Evolutionary conservation across 192 early-diverging fungal genomes (phyloP), one percentile per base, ranked within the genome.

Genomic region (Backusella circina): DNA sequence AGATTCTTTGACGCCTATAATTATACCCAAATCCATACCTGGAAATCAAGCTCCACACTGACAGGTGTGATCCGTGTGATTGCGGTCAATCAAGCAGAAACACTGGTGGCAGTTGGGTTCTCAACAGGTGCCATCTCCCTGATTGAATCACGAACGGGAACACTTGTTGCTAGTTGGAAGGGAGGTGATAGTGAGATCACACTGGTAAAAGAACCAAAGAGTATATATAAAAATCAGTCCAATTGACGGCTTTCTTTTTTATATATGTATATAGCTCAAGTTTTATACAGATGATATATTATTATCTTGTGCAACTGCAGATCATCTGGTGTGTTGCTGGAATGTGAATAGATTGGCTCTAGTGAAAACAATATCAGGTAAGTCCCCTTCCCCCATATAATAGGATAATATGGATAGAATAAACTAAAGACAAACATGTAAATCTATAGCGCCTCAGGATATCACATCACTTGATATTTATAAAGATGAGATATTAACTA

Each of bases 401-500:
- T 16, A 28, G 64, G 9, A 16, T 10, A 33, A 44, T n/a, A 39
- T 26, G 37, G 13, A 51, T 15, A 57, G 2, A 28, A 8, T 21
- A 13, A 7, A 31, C 13, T 15, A 18, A 67, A n/a, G 57, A 61
- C 54, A 37, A 36, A 75, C 36, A 37, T 10, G 4, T 68, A 26
- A 31, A 16, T 16, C 1, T 41, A 16, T 67, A 80, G 74, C 65
- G 6, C 50, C 73, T 35, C 70, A 71, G 37, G 88, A 90, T 71
- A 81, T 90, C 71, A 71, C 88, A 15, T 84, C 88, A 1, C 64
- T 90, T 16, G 84, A 90, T 78, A 78, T 88, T 35, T 90, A 84
- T 80, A 90, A 90, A 75, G 86, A 90, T 51, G 86, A 90, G 70
- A 81, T 88, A 31, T 83, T 90, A 41, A 84, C 88, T 0, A 85